Evolutionary conservation across 2,329 filamentous ascomycete species (phyloP).

Genomic region (Hyphodiscus sp.): DNA sequence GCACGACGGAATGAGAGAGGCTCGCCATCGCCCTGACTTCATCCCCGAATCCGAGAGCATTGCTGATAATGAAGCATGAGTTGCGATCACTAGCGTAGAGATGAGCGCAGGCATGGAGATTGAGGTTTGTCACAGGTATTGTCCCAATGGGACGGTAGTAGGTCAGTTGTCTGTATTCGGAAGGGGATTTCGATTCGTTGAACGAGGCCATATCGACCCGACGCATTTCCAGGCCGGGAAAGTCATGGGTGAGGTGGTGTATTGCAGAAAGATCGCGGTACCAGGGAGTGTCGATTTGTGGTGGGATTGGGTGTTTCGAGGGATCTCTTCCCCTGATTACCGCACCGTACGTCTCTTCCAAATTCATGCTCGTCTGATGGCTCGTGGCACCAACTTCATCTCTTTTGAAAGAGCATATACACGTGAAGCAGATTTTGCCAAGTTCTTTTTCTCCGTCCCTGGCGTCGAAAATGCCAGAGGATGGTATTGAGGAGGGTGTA

Average conservation of each 20-base stretch:
- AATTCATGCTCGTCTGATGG: conserved; percentile 9
- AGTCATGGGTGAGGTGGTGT: conserved; percentile 12
- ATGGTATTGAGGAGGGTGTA: conserved; percentile 31
- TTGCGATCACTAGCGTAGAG: conserved; percentile 52
- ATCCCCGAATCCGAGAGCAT: conserved; percentile 38
- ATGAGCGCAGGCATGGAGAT: conserved; percentile 51
- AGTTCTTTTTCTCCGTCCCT: conserved; percentile 17
- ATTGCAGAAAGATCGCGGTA: not conserved
- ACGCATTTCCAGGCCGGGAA: conserved; percentile 36
- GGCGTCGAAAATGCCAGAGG: conserved; percentile 25
- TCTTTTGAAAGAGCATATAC: conserved; percentile 45
- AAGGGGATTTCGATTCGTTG: conserved; percentile 29
- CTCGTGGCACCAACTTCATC: conserved; percentile 5
- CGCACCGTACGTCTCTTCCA: conserved; percentile 3
- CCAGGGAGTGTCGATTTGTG: conserved; percentile 17
- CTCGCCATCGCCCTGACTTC: conserved; percentile 38
- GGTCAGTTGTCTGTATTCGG: conserved; percentile 36
- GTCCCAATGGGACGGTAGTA: conserved; percentile 40
- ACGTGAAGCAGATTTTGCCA: conserved; percentile 42
- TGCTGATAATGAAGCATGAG: conserved; percentile 44
- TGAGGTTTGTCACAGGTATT: conserved; percentile 36
- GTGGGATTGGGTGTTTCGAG: conserved; percentile 2
- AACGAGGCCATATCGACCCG: conserved; percentile 47
- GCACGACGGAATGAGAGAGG: conserved; percentile 41
- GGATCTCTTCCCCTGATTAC: conserved; percentile 7